Percentiles rank a stretch among this genome's conserved stretches.
Conservation (phyloP, 176 grass and related monocot species). For the Secale cereale region DNA sequence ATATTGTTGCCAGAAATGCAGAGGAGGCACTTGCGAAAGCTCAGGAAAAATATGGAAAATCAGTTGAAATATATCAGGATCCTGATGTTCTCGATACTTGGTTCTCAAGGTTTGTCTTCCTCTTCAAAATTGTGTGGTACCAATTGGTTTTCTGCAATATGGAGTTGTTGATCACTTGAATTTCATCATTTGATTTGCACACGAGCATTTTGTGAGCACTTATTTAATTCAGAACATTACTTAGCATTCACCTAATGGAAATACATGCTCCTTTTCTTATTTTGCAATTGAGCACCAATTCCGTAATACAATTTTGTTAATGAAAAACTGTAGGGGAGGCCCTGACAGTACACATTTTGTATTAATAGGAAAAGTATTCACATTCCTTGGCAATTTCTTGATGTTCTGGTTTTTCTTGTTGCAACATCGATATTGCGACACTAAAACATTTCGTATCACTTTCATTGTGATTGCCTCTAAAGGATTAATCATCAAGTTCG, state of each 20-base stretch:
- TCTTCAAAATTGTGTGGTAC: constrained; percentile 13
- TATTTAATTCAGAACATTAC: background rate
- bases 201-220: background rate
- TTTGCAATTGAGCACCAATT: background rate
- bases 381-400: background rate
- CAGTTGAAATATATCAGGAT: constrained; percentile 98
- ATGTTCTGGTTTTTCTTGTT: background rate
- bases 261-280: constrained; percentile 13
- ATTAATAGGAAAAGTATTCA: background rate
- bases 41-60: constrained; percentile 80
- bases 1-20: constrained; percentile 82
- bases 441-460: background rate
- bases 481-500: background rate
- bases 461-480: background rate
- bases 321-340: background rate
- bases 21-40: constrained; percentile 81
- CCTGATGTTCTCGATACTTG: constrained; percentile 96
- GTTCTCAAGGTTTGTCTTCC: constrained; percentile 85
- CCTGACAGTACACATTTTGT: background rate
- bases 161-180: background rate
- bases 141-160: constrained; percentile 18
- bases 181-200: constrained; percentile 10
- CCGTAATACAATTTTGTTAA: background rate
- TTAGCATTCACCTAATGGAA: background rate
- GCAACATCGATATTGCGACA: background rate